Evolutionary conservation across 2,329 filamentous ascomycete genomes (phyloP).

Genomic region (Exophiala alcalophila): DNA sequence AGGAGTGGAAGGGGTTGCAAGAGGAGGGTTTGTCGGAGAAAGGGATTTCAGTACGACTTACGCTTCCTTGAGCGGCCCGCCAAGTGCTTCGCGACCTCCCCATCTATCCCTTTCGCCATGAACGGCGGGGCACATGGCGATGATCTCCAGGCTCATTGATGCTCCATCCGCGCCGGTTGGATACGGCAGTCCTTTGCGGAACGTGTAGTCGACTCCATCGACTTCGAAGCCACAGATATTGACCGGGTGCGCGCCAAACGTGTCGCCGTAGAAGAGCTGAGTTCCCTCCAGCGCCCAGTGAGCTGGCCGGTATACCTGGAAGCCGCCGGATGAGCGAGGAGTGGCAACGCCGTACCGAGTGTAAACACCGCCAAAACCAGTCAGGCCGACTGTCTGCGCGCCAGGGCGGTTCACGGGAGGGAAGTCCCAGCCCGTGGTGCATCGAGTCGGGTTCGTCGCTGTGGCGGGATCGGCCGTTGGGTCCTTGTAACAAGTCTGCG

Average conservation of each 20-base stretch:
- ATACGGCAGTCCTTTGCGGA: slow-evolving; percentile 1
- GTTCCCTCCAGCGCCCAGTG: slow-evolving; percentile 2
- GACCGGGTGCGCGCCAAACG: background rate
- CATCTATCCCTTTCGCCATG: slow-evolving; percentile 1
- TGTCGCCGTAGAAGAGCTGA: slow-evolving; percentile 2
- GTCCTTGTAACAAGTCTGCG: background rate
- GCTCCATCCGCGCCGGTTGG: background rate
- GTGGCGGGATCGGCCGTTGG: background rate
- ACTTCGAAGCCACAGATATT: slow-evolving; percentile 4
- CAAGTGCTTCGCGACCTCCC: background rate
- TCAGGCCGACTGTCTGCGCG: slow-evolving; percentile 1
- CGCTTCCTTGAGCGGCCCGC: slow-evolving; percentile 1
- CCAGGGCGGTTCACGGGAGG: background rate
- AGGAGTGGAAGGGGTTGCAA: too few species aligned
- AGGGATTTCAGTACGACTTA: too few species aligned
- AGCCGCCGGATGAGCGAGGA: slow-evolving; percentile 2
- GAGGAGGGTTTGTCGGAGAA: too few species aligned
- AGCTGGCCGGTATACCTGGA: slow-evolving; percentile 1
- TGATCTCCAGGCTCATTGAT: slow-evolving; percentile 1
- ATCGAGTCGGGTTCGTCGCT: background rate
- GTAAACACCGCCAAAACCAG: background rate
- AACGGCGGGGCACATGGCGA: slow-evolving; percentile 3
- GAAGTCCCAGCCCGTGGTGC: background rate
- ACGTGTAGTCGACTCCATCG: slow-evolving; percentile 1
- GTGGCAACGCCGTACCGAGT: slow-evolving; percentile 2